Base-by-base conservation (phyloP, 306 rosid species). In the Nissolia schottii region DNA sequence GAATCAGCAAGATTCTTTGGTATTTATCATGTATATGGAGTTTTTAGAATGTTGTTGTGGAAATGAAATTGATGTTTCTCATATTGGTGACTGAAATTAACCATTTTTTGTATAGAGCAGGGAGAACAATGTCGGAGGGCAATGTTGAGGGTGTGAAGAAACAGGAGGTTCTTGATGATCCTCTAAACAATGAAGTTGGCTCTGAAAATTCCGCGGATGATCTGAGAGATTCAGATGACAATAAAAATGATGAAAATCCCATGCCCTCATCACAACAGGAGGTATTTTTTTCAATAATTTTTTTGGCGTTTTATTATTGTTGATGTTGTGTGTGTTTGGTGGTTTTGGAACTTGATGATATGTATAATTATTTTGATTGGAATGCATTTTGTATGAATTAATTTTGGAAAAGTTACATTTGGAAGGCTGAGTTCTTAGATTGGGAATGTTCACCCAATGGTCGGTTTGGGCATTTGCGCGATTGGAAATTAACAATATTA, bases 261-360 rank as follows among this genome's bases (percentile, higher is more conserved):
- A 85, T 91, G 91, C 96, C 97, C 70, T 87, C 97, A 4, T 64
- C 88, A 14, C 80, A 85, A 24, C 77, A 89, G 79, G 93, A 95
- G 97, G 99, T 78, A 45, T 3, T 45, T 16, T 11, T 37, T 37
- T 11, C 11, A n/a, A n/a, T 10, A 0, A 11, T 8, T 8, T 11
- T 37, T 11, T n/a, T 45, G n/a, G n/a, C n/a, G n/a, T n/a, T 45
- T 9, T 15, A n/a, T 45, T 45, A 12, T 1, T 1, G 16, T 13
- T 13, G 13, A 12, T 41, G 3, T 41, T 41, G 16, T 41, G 7
- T 40, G 7, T 32, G 18, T 19, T n/a, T 46, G 22, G 10, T 16
- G 24, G 25, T 49, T 49, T 49, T 12, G 25, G 56, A 18, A 49
- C 7, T 18, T 20, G 58, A n/a, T 51, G 29, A 20, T 51, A 14